Evolutionary conservation across 2,329 filamentous ascomycete genomes (phyloP).

Genomic region (Fusarium kyushuense): DNA sequence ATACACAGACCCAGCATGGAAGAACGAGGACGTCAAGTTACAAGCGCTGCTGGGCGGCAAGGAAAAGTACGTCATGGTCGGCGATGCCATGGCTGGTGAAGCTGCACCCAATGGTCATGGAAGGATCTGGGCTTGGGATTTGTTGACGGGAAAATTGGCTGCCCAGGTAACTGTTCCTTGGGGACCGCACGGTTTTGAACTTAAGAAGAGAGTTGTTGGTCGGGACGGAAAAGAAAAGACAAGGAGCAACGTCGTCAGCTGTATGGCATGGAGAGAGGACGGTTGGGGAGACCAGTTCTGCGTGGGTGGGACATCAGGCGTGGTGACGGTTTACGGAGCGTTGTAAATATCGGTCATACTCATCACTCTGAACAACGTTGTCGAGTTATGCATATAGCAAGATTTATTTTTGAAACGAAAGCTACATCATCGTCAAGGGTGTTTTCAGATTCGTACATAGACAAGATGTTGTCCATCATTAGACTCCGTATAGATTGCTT

Average conservation of each 20-base stretch:
- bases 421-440: constrained; percentile 31
- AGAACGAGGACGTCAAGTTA: constrained; percentile 79
- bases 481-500: constrained; percentile 24
- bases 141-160: constrained; percentile 77
- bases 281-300: constrained; percentile 75
- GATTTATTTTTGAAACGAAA: constrained; percentile 10
- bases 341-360: constrained; percentile 43
- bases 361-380: background rate
- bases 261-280: constrained; percentile 71
- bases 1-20: constrained; percentile 70
- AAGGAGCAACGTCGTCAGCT: constrained; percentile 70
- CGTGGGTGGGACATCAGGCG: constrained; percentile 72
- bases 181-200: constrained; percentile 63
- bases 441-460: constrained; percentile 29
- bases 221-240: constrained; percentile 71
- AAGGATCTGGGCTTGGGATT: constrained; percentile 83
- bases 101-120: constrained; percentile 61
- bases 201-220: constrained; percentile 66
- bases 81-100: constrained; percentile 73
- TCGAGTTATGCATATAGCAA: background rate
- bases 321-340: constrained; percentile 72
- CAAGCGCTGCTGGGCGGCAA: constrained; percentile 79
- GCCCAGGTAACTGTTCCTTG: constrained; percentile 71
- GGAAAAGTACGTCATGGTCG: constrained; percentile 83
- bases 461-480: constrained; percentile 21